Percentiles rank a stretch among this genome's conserved stretches.
Evolutionary conservation across 2,329 filamentous ascomycete species (phyloP).

Genomic region (Fusarium proliferatum): DNA sequence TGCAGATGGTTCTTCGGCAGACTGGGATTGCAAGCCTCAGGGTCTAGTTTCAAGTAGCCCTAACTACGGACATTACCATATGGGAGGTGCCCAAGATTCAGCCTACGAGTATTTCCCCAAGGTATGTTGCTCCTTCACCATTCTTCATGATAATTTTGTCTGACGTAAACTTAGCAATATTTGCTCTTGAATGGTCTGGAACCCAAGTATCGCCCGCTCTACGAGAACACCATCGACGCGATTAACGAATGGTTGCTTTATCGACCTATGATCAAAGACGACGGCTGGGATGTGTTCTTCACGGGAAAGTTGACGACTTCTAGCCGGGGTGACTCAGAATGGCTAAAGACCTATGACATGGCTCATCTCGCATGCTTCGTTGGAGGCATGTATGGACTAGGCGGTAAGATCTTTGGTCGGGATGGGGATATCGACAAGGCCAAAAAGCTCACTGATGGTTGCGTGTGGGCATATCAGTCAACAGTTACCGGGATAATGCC

Average conservation of each 20-base stretch:
- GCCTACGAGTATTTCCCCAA: slow-evolving; percentile 78
- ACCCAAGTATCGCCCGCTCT: slow-evolving; percentile 77
- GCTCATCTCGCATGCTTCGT: slow-evolving; percentile 75
- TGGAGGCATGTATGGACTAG: slow-evolving; percentile 76
- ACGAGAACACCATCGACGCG: slow-evolving; percentile 73
- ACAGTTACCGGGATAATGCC: slow-evolving; percentile 74
- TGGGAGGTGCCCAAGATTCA: slow-evolving; percentile 76
- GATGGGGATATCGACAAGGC: slow-evolving; percentile 71
- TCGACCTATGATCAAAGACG: slow-evolving; percentile 76
- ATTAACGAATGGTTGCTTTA: slow-evolving; percentile 81
- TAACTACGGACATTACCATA: slow-evolving; percentile 62
- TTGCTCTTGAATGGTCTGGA: slow-evolving; percentile 80
- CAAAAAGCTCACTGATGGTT: slow-evolving; percentile 73
- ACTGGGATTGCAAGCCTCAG: slow-evolving; percentile 67
- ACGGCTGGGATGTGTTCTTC: slow-evolving; percentile 77
- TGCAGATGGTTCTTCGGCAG: slow-evolving; percentile 49
- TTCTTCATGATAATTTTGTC: not conserved
- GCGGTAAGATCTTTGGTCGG: slow-evolving; percentile 69
- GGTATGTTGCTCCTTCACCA: slow-evolving; percentile 43
- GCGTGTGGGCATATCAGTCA: slow-evolving; percentile 75
- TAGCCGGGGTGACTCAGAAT: slow-evolving; percentile 54
- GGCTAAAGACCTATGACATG: slow-evolving; percentile 67
- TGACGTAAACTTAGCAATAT: slow-evolving; percentile 66
- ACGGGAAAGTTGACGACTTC: slow-evolving; percentile 69
- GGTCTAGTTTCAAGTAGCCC: slow-evolving; percentile 63